Conservation (phyloP, 2,329 filamentous ascomycete species). For the Trichoderma atrobrunneum region DNA sequence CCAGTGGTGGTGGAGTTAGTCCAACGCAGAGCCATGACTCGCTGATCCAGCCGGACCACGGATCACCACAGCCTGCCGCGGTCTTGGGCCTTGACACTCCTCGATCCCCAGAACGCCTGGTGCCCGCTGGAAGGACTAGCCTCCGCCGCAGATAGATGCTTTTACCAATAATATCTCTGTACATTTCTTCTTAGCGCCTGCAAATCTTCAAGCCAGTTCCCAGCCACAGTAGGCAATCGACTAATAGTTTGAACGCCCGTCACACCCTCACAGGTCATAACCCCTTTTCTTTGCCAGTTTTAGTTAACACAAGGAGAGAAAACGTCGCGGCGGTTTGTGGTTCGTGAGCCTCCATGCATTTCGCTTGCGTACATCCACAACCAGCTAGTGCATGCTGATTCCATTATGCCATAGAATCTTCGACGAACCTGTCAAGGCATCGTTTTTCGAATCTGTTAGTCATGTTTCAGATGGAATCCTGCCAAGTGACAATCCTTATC, state of each 20-base stretch:
- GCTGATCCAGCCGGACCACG: slow-evolving; percentile 5
- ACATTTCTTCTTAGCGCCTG: not conserved
- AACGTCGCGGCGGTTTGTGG: not conserved
- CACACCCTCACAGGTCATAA: not conserved
- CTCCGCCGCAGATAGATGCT: slow-evolving; percentile 2
- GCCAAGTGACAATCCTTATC: slow-evolving; percentile 1
- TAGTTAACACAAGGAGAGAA: not conserved
- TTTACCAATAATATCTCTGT: not conserved
- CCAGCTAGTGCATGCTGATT: not conserved
- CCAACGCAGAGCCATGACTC: slow-evolving; percentile 11
- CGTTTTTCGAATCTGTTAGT: not conserved
- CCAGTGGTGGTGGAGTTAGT: slow-evolving; percentile 4
- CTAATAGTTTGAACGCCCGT: not conserved
- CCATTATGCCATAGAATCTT: not conserved
- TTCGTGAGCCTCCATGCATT: not conserved
- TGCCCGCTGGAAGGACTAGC: slow-evolving; percentile 4
- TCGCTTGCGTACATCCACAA: not conserved
- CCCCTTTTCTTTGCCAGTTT: not conserved
- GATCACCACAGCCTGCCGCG: slow-evolving; percentile 2
- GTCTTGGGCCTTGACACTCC: not conserved
- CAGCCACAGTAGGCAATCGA: not conserved
- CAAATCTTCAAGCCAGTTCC: not conserved
- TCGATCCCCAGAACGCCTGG: slow-evolving; percentile 6
- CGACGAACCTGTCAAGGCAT: not conserved
- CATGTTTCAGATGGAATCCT: not conserved